Evolutionary conservation across 805 yeast species (phyloP).

Genomic region (Starmera caribaea): DNA sequence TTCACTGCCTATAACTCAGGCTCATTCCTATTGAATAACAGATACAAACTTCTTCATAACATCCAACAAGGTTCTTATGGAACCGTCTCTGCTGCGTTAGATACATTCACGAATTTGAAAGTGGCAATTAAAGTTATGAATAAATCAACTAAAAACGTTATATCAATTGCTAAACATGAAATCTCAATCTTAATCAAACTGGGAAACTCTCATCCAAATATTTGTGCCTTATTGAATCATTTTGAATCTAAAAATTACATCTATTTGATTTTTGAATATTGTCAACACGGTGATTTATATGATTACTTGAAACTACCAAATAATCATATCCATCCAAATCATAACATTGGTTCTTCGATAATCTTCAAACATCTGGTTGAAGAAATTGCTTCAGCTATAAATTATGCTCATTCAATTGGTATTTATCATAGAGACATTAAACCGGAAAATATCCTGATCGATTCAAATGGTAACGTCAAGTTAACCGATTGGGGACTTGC

Average conservation of each 20-base stretch:
- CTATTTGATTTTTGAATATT: slow-evolving; percentile 56
- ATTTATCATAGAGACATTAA: slow-evolving; percentile 65
- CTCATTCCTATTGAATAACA: slow-evolving; percentile 23
- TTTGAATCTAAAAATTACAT: slow-evolving; percentile 45
- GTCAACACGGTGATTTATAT: slow-evolving; percentile 57
- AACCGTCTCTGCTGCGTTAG: slow-evolving; percentile 43
- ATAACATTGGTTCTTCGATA: slow-evolving; percentile 3
- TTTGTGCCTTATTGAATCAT: slow-evolving; percentile 48
- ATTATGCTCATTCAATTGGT: slow-evolving; percentile 45
- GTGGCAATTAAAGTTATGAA: slow-evolving; percentile 51
- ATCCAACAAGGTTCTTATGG: slow-evolving; percentile 57
- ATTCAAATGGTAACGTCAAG: slow-evolving; percentile 41
- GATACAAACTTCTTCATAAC: slow-evolving; percentile 33
- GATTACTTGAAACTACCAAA: slow-evolving; percentile 31
- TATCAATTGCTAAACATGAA: slow-evolving; percentile 45
- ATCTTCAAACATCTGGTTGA: slow-evolving; percentile 30
- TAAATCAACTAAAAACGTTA: slow-evolving; percentile 30
- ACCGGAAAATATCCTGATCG: slow-evolving; percentile 60
- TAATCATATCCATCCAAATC: slow-evolving; percentile 11
- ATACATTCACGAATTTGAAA: slow-evolving; percentile 19
- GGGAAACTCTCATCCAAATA: slow-evolving; percentile 31
- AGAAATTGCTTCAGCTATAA: slow-evolving; percentile 44
- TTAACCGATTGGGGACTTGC: slow-evolving; percentile 66
- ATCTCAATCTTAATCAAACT: slow-evolving; percentile 26
- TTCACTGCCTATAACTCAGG: slow-evolving; percentile 33